A percentile compares a stretch with the other conserved stretches of the same genome.
phyloP scores from a whole-genome alignment of 1,284 basidiomycete genomes.

The Rhodotorula sp. region DNA sequence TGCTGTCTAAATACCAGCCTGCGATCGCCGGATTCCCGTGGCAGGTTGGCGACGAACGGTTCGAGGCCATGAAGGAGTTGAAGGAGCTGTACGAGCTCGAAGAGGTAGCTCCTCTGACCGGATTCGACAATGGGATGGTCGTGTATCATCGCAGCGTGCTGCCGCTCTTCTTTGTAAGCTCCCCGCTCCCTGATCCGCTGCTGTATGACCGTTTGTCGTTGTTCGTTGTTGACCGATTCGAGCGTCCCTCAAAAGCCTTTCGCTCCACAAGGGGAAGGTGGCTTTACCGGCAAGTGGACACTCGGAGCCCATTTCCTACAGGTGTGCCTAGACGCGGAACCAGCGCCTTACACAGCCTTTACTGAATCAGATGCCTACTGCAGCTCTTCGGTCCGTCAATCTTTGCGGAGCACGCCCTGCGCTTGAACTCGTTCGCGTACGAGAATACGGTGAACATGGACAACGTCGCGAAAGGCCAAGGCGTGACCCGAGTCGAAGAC shows the following conservation, averaged over 20 bases:
- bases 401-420: conserved; percentile 14
- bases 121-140: conserved; percentile 6
- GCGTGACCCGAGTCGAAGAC: conserved; percentile 6
- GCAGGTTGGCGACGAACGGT: conserved; percentile 18
- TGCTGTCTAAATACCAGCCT: conserved; percentile 1
- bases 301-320: conserved; percentile 4
- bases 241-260: not conserved
- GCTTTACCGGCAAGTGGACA: conserved; percentile 9
- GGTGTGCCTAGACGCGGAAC: not conserved
- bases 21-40: conserved; percentile 18
- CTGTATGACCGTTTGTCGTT: too few species aligned
- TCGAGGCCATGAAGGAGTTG: conserved; percentile 9
- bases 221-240: not conserved
- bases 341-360: too few species aligned
- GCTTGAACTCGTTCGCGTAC: conserved; percentile 12
- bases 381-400: conserved; percentile 16
- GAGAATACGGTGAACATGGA: conserved; percentile 22
- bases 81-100: not conserved
- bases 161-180: conserved; percentile 1
- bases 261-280: conserved; percentile 1
- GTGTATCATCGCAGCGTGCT: conserved; percentile 2
- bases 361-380: not conserved
- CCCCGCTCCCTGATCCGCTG: too few species aligned
- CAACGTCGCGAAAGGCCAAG: conserved; percentile 10
- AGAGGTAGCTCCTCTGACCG: conserved; percentile 3